phyloP scores from a whole-genome alignment of 1,139 yeast species.

The Casaregolazyma lundiana region DNA sequence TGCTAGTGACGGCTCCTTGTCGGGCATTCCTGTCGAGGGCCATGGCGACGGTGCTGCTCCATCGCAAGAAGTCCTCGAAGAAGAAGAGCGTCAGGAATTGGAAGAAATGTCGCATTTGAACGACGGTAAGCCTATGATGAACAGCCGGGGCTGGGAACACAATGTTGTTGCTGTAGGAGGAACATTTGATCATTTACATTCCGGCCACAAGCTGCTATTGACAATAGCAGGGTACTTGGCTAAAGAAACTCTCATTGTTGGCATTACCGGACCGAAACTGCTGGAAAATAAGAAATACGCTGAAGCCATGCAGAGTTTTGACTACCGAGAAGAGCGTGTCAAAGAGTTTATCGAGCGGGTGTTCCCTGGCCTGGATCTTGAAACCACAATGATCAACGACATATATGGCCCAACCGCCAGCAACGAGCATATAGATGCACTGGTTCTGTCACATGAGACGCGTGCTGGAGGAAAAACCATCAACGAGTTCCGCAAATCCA shows the following conservation, averaged over 20 bases:
- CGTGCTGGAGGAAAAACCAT: slow-evolving; percentile 67
- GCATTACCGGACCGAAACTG: slow-evolving; percentile 77
- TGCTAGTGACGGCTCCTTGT: slow-evolving; percentile 1
- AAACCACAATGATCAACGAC: slow-evolving; percentile 64
- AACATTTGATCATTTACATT: slow-evolving; percentile 94
- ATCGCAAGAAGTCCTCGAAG: slow-evolving; percentile 13
- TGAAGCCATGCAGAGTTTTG: slow-evolving; percentile 59
- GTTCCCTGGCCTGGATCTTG: slow-evolving; percentile 41
- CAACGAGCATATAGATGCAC: slow-evolving; percentile 67
- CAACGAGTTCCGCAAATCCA: slow-evolving; percentile 56
- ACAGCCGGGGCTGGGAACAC: slow-evolving; percentile 20
- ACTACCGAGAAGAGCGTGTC: slow-evolving; percentile 46
- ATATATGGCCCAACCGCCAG: slow-evolving; percentile 93
- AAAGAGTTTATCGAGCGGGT: slow-evolving; percentile 45
- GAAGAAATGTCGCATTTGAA: slow-evolving; percentile 14
- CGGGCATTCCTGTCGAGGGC: background rate
- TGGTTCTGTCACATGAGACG: slow-evolving; percentile 80
- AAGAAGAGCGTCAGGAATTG: slow-evolving; percentile 13
- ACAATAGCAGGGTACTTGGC: slow-evolving; percentile 69
- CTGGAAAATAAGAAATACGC: slow-evolving; percentile 70
- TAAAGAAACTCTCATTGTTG: slow-evolving; percentile 55
- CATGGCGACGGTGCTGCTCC: slow-evolving; percentile 3
- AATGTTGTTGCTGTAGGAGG: slow-evolving; percentile 63
- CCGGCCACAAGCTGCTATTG: slow-evolving; percentile 84
- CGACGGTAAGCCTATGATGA: slow-evolving; percentile 14